Percentiles rank a stretch among this genome's conserved stretches.
Conservation (phyloP, 805 yeast genomes). For the Lipomyces chichibuensis region DNA sequence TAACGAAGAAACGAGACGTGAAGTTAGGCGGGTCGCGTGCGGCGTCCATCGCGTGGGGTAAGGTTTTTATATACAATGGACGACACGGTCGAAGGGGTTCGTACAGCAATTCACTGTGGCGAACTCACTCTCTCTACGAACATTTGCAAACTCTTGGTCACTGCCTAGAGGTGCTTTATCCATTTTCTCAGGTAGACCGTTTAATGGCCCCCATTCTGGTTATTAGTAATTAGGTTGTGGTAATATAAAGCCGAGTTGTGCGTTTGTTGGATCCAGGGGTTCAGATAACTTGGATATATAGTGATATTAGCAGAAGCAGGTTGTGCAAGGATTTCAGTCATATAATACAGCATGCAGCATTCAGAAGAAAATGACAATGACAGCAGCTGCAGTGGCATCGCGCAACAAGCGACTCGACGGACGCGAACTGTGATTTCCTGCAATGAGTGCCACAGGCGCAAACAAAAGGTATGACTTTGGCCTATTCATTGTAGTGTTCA, state of each 20-base stretch:
- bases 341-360: not conserved
- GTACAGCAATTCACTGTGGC: too few relatives aligned
- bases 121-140: too few relatives aligned
- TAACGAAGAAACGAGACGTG: too few relatives aligned
- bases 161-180: too few relatives aligned
- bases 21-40: too few relatives aligned
- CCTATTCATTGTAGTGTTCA: not conserved
- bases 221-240: too few relatives aligned
- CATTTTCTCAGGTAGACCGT: too few relatives aligned
- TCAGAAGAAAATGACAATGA: not conserved
- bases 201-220: not conserved
- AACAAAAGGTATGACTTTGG: conserved; percentile 23
- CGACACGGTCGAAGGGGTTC: too few relatives aligned
- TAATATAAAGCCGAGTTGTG: too few relatives aligned
- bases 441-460: conserved; percentile 34
- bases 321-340: not conserved
- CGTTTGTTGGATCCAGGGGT: not conserved
- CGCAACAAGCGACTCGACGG: conserved; percentile 5
- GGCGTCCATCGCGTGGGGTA: too few relatives aligned
- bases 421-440: conserved; percentile 29
- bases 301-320: not conserved
- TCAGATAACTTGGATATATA: not conserved
- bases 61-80: too few relatives aligned
- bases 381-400: not conserved
- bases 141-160: too few relatives aligned